Evolutionary conservation across 2,329 filamentous ascomycete species (phyloP).

Genomic region (Neofusicoccum umdonicola): DNA sequence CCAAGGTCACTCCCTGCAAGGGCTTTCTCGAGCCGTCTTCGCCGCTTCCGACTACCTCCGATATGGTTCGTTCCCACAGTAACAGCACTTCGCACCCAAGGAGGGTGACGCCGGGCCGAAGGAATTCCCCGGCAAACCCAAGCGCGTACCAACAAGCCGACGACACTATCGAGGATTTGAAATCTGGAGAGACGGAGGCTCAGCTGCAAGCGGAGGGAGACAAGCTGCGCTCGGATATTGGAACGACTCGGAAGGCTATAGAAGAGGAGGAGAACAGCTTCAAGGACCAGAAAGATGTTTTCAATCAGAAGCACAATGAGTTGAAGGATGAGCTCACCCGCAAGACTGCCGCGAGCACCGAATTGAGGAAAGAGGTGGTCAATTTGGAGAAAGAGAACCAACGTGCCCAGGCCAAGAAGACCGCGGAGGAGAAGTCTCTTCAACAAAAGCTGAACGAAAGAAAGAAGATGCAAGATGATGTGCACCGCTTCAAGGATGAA

Average conservation of each 20-base stretch:
- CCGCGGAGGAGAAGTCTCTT: constrained; percentile 71
- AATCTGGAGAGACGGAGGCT: constrained; percentile 62
- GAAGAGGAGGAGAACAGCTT: constrained; percentile 58
- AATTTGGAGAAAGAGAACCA: constrained; percentile 79
- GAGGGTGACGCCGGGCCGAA: constrained; percentile 69
- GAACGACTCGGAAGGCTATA: constrained; percentile 70
- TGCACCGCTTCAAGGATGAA: constrained; percentile 65
- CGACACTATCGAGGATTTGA: constrained; percentile 1
- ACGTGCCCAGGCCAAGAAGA: constrained; percentile 72
- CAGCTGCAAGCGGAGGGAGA: constrained; percentile 78
- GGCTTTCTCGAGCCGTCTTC: constrained; percentile 59
- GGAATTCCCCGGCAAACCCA: constrained; percentile 65
- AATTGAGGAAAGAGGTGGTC: constrained; percentile 76
- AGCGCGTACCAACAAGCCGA: constrained; percentile 1
- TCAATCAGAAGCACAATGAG: constrained; percentile 75
- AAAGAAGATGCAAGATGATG: constrained; percentile 67
- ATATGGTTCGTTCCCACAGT: constrained; percentile 65
- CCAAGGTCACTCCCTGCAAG: constrained; percentile 53
- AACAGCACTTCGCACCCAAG: constrained; percentile 53
- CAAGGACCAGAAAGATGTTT: constrained; percentile 40
- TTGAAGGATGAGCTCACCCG: constrained; percentile 77
- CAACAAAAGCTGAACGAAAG: constrained; percentile 68
- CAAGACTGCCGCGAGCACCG: constrained; percentile 86
- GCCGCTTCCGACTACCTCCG: constrained; percentile 59
- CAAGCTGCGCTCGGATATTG: constrained; percentile 77